These are phyloP conservation scores for Astrothelium subdiscretum DNA, from an alignment of 495 filamentous ascomycete species.

Conservation along the genomic window DNA sequence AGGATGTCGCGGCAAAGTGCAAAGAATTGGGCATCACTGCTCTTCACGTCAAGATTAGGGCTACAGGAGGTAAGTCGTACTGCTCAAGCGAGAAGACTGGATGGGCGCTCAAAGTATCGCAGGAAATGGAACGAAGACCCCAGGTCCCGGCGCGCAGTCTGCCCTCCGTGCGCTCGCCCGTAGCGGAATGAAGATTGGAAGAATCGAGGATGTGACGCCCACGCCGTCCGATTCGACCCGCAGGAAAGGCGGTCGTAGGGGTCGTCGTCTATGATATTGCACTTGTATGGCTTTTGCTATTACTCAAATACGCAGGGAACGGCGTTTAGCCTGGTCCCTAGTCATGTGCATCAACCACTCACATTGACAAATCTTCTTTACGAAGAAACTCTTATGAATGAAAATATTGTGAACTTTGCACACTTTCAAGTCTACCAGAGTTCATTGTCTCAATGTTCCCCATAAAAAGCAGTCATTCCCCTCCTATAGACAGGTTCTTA, in stretches of 20 bases:
- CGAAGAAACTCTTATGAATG: neutral
- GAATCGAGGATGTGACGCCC: slow-evolving; percentile 98
- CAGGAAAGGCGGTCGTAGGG: slow-evolving; percentile 99
- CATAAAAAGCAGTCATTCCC: no score
- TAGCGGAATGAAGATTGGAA: slow-evolving; percentile 98
- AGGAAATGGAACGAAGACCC: slow-evolving; percentile 99
- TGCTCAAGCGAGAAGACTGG: neutral
- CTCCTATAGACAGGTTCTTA: no score
- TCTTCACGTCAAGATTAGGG: slow-evolving; percentile 99
- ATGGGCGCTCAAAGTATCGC: slow-evolving; percentile 1
- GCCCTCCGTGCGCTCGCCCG: slow-evolving; percentile 96
- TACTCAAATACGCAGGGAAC: neutral
- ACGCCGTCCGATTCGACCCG: slow-evolving; percentile 97
- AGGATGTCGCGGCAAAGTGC: slow-evolving; percentile 82
- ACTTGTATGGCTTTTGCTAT: neutral
- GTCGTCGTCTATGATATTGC: slow-evolving; percentile 84
- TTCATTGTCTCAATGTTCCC: no score
- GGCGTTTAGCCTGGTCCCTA: neutral
- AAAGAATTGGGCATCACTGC: slow-evolving; percentile 99
- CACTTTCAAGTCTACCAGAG: no score
- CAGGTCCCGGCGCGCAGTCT: slow-evolving; percentile 95
- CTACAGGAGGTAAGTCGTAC: slow-evolving; percentile 69
- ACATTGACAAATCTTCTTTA: neutral
- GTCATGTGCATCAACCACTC: neutral
- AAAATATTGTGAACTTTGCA: no score